Conservation (phyloP, 2,329 filamentous ascomycete genomes). For the Trichoderma sp. region DNA sequence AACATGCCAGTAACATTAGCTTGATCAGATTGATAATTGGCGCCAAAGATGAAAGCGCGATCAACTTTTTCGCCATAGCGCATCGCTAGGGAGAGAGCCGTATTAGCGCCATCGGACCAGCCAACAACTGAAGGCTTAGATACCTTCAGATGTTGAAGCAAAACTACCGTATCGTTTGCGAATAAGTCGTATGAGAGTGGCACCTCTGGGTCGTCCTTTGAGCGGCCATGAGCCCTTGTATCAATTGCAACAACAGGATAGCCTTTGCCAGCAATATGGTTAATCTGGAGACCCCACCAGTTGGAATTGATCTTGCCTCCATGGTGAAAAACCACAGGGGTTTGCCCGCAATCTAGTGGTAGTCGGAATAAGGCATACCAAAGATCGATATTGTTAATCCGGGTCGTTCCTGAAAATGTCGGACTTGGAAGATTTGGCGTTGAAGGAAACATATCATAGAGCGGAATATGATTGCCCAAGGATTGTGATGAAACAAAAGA, state of each 20-base stretch:
- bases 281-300: slow-evolving; percentile 6
- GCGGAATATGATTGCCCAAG: background rate
- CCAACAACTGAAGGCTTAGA: background rate
- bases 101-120: slow-evolving; percentile 13
- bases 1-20: background rate
- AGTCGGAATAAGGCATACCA: background rate
- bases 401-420: background rate
- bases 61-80: background rate
- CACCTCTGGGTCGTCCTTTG: background rate
- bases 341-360: background rate
- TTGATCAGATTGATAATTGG: slow-evolving; percentile 5
- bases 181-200: background rate
- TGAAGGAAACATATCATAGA: background rate
- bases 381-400: background rate
- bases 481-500: background rate
- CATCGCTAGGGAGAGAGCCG: background rate
- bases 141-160: background rate
- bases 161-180: background rate
- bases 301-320: slow-evolving; percentile 8
- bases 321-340: background rate
- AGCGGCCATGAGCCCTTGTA: background rate
- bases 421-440: background rate
- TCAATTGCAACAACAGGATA: background rate
- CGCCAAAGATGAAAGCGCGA: background rate
- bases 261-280: background rate